Base-by-base conservation (phyloP, 1,284 basidiomycete species). In the Porogramme epimiltina region DNA sequence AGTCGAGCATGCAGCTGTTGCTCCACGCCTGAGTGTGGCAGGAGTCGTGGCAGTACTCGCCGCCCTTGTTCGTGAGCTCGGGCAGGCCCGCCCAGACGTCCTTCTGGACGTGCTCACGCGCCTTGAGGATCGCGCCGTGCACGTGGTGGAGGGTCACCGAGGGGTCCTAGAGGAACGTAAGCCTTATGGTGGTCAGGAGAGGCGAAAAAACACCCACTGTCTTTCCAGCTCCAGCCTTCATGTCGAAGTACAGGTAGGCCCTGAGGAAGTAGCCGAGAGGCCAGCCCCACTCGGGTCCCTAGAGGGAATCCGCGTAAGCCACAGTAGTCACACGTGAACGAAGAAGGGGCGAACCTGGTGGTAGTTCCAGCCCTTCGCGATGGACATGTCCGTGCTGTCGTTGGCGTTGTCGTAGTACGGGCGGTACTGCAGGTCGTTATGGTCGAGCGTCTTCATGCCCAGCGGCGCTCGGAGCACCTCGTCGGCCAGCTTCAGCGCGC, bases 11-110 rank as follows among this genome's bases (percentile, higher is more conserved):
- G 20, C 91, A 94, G 68, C 91, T 93, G 33, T 90, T 82, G 66
- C 89, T 92, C 94, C 94, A 96, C 4, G 94, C 95, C 69, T 98
- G 95, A 28, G 94, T 94, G 48, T 81, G 77, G 68, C 95, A 97
- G 48, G 92, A 93, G 70, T 98, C 94, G 52, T 70, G 71, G 69
- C 95, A 97, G 71, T 84, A 85, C 42, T 74, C 70, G 6, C 93
- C 95, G 59, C 93, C 80, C 60, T 82, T 81, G 70, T 96, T 95
- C 53, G 91, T 94, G 60, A 98, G 73, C 71, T 98, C 95, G 0
- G 95, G 95, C 28, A 98, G 73, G 37, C 95, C 95, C 49, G 89
- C 84, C 95, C 95, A 98, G 11, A 87, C 77, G 65, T 96, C 92
- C 25, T 74, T 77, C 59, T 83, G 76, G 54, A 98, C 87, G 66